Evolutionary conservation across 1,284 basidiomycete species (phyloP).

Genomic region (Anthracocystis panici-leucophaei): DNA sequence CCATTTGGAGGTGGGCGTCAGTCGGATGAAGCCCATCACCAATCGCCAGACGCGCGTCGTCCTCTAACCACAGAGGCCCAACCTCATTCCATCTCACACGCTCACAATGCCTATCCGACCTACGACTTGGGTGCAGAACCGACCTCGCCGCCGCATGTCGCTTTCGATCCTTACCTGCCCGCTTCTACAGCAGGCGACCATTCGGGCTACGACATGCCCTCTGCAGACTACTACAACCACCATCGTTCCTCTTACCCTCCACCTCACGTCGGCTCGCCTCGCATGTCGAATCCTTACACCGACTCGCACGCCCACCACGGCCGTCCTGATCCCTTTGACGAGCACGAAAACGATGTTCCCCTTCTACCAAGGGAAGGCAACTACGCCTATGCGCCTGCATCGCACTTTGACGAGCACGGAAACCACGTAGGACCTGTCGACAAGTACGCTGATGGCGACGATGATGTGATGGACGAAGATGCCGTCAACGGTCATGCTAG

Average conservation of each 20-base stretch:
- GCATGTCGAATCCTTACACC: constrained; percentile 42
- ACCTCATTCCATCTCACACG: constrained; percentile 19
- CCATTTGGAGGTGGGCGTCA: constrained; percentile 32
- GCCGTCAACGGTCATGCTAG: constrained; percentile 45
- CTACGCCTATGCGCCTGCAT: constrained; percentile 61
- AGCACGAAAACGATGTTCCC: constrained; percentile 50
- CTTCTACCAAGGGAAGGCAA: constrained; percentile 50
- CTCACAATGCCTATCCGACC: constrained; percentile 47
- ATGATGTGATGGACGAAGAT: constrained; percentile 57
- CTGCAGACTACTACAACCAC: constrained; percentile 42
- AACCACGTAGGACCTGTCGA: constrained; percentile 52
- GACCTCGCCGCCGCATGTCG: constrained; percentile 32
- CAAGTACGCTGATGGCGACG: constrained; percentile 50
- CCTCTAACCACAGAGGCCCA: constrained; percentile 30
- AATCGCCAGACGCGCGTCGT: constrained; percentile 15
- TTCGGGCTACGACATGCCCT: constrained; percentile 38
- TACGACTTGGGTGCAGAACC: constrained; percentile 51
- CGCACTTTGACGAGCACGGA: constrained; percentile 59
- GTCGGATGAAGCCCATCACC: constrained; percentile 24
- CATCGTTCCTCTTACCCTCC: constrained; percentile 21
- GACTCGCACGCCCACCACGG: constrained; percentile 29
- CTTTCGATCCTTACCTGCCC: constrained; percentile 43
- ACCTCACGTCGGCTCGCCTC: constrained; percentile 23
- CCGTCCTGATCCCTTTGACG: constrained; percentile 34
- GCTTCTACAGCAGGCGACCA: constrained; percentile 41